A percentile compares a stretch with the other conserved stretches of the same genome.
phyloP scores from a whole-genome alignment of 768 basidiomycete species.

The Rubroboletus pulcherrimus region DNA sequence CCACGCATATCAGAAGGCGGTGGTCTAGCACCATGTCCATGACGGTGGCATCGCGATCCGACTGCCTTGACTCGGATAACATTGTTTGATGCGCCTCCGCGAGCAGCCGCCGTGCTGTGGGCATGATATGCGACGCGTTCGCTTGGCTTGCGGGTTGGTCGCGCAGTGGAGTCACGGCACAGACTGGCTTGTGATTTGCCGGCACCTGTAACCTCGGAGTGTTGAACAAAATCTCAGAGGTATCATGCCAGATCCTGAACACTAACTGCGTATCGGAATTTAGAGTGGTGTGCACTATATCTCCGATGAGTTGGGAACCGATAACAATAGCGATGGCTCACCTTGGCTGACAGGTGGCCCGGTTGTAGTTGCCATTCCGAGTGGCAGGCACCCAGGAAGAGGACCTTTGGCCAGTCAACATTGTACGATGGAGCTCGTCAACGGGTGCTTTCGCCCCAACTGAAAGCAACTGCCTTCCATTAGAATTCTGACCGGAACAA shows the following conservation, averaged over 20 bases:
- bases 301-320: conserved; percentile 11
- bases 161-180: not conserved
- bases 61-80: conserved; percentile 27
- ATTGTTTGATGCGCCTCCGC: conserved; percentile 28
- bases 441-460: not conserved
- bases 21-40: conserved; percentile 49
- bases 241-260: not conserved
- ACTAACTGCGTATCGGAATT: conserved; percentile 7
- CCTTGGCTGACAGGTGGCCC: conserved; percentile 16
- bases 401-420: not conserved
- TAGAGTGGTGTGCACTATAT: not conserved
- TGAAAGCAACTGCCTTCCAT: conserved; percentile 1
- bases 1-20: conserved; percentile 10
- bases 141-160: not conserved
- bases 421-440: not conserved
- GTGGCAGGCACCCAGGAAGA: conserved; percentile 3
- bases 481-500: not conserved
- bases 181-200: not conserved
- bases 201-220: conserved; percentile 1
- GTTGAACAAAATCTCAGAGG: conserved; percentile 7
- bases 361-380: conserved; percentile 11
- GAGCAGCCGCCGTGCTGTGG: conserved; percentile 20
- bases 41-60: conserved; percentile 34
- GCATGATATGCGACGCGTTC: not conserved
- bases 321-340: conserved; percentile 17